Conservation (phyloP, 192 early-diverging fungal species). For the Backusella circina region DNA sequence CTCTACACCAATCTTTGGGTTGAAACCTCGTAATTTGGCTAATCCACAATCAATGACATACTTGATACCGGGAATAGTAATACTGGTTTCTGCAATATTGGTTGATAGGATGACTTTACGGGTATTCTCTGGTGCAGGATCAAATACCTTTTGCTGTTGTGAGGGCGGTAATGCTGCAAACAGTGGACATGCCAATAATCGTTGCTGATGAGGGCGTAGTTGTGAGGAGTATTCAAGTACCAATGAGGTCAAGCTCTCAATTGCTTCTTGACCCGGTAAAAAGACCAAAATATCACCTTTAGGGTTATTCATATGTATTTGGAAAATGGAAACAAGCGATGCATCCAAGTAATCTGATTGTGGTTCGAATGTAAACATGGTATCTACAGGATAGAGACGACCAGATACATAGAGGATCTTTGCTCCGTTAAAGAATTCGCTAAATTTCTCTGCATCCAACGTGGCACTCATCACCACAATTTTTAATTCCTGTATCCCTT, state of each 20-base stretch:
- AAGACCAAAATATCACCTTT: conserved; percentile 93
- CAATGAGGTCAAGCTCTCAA: conserved; percentile 85
- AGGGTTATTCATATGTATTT: conserved; percentile 85
- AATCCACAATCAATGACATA: conserved; percentile 95
- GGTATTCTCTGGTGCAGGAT: conserved; percentile 75
- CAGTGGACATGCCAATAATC: conserved; percentile 80
- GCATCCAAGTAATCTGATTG: conserved; percentile 92
- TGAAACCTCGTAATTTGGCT: conserved; percentile 87
- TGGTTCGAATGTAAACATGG: conserved; percentile 72
- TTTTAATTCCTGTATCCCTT: conserved; percentile 62
- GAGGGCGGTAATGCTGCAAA: conserved; percentile 90
- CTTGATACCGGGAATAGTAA: conserved; percentile 92
- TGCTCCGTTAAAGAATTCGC: conserved; percentile 85
- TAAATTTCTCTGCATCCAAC: conserved; percentile 89
- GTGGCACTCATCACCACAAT: conserved; percentile 97
- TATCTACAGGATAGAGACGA: conserved; percentile 85
- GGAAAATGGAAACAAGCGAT: conserved; percentile 78
- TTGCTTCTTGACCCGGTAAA: conserved; percentile 90
- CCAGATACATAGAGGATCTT: conserved; percentile 86
- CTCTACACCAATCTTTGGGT: conserved; percentile 85
- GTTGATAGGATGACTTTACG: conserved; percentile 95
- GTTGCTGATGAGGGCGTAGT: conserved; percentile 49
- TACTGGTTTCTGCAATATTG: conserved; percentile 97
- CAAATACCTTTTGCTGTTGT: conserved; percentile 89
- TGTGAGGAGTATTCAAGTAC: conserved; percentile 67